These are phyloP conservation scores for Pisolithus albus DNA, from an alignment of 768 basidiomycete genomes.

Conservation along the genomic window DNA sequence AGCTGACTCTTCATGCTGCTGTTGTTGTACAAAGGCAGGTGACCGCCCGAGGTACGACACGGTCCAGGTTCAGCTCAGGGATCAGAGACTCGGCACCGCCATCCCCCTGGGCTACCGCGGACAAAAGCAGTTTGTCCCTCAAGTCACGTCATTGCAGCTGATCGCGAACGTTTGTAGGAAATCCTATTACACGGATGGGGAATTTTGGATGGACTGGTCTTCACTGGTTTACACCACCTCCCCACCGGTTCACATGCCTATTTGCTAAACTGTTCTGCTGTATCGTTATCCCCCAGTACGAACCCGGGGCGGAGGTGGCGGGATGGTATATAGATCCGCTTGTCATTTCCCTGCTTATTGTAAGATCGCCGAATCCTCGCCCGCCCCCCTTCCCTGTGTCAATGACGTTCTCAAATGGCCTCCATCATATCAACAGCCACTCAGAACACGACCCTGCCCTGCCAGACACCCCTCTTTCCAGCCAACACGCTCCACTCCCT, in stretches of 20 bases:
- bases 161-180: background rate
- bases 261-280: background rate
- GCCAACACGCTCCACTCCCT: constrained; percentile 1
- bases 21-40: background rate
- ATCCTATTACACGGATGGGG: background rate
- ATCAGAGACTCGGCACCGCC: constrained; percentile 10
- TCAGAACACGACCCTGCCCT: background rate
- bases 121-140: constrained; percentile 7
- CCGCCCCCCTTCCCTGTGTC: background rate
- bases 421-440: background rate
- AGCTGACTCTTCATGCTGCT: background rate
- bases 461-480: background rate
- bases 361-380: background rate
- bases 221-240: background rate
- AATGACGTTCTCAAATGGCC: background rate
- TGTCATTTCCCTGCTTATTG: background rate
- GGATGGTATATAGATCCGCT: background rate
- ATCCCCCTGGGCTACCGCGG: constrained; percentile 3
- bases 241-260: background rate
- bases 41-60: background rate
- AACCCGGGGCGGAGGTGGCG: background rate
- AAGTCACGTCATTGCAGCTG: constrained; percentile 2
- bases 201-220: background rate
- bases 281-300: background rate
- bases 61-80: background rate